These are phyloP conservation scores for Byssochlamys sp. DNA, from an alignment of 2,329 filamentous ascomycete genomes.

Conservation along the genomic window DNA sequence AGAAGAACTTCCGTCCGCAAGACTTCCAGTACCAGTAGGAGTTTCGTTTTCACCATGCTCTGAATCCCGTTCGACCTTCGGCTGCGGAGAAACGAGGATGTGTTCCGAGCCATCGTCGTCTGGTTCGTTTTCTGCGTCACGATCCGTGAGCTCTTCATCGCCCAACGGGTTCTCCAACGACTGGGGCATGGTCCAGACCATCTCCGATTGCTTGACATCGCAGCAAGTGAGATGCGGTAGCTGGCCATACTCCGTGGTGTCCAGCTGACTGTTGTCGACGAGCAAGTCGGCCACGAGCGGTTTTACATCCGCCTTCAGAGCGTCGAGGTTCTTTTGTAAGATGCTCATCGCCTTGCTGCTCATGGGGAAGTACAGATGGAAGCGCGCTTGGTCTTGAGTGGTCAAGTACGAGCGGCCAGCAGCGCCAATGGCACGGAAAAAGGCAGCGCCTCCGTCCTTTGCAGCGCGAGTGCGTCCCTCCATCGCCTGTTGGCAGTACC, in stretches of 20 bases:
- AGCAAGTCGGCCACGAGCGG: slow-evolving; percentile 25
- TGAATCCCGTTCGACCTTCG: not conserved
- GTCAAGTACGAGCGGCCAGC: slow-evolving; percentile 37
- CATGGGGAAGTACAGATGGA: slow-evolving; percentile 20
- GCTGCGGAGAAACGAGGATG: not conserved
- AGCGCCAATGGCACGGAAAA: slow-evolving; percentile 33
- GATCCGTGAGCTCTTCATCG: slow-evolving; percentile 1
- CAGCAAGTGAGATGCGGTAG: slow-evolving; percentile 39
- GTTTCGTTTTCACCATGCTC: not conserved
- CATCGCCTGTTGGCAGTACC: slow-evolving; percentile 33
- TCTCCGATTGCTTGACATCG: slow-evolving; percentile 29
- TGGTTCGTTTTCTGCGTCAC: not conserved
- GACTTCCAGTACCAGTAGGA: not conserved
- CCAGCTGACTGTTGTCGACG: slow-evolving; percentile 30
- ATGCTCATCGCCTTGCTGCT: slow-evolving; percentile 16
- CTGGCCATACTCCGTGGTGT: slow-evolving; percentile 21
- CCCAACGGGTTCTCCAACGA: slow-evolving; percentile 8
- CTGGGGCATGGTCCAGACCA: slow-evolving; percentile 28
- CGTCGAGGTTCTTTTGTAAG: slow-evolving; percentile 20
- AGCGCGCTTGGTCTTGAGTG: slow-evolving; percentile 17
- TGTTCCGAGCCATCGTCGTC: not conserved
- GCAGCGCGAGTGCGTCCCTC: slow-evolving; percentile 28
- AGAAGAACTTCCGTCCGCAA: not conserved
- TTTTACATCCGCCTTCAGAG: slow-evolving; percentile 32
- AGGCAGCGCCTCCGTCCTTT: slow-evolving; percentile 37